Conservation (phyloP, 2,329 filamentous ascomycete species). For the Fusarium caatingaense region DNA sequence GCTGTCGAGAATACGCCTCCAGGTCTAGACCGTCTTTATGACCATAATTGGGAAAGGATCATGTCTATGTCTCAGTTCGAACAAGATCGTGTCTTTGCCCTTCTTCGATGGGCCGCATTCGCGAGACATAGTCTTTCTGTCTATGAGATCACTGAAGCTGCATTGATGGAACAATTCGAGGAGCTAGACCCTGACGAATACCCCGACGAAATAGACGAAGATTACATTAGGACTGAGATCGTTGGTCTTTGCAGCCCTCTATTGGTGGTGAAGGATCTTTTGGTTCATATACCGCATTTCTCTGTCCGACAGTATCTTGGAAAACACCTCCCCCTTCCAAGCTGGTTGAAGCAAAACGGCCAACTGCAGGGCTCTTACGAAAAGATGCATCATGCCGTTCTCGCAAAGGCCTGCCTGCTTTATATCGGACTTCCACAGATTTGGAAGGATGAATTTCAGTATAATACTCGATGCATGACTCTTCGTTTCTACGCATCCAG, state of each 20-base stretch:
- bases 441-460: accelerated
- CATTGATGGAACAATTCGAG: constrained; percentile 27
- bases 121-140: constrained; percentile 36
- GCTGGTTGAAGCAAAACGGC: neutral
- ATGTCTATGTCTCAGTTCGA: constrained; percentile 9
- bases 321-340: accelerated
- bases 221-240: constrained; percentile 48
- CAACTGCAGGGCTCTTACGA: accelerated
- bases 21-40: constrained; percentile 47
- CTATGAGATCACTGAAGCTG: constrained; percentile 41
- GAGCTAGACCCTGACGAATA: constrained; percentile 42
- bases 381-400: neutral
- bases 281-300: constrained; percentile 40
- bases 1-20: constrained; percentile 44
- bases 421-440: neutral
- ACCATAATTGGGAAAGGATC: constrained; percentile 48
- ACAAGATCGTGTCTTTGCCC: constrained; percentile 39
- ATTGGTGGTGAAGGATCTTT: constrained; percentile 41
- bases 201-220: constrained; percentile 44
- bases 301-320: constrained; percentile 33
- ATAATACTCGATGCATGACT: accelerated
- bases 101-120: constrained; percentile 50
- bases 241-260: constrained; percentile 46
- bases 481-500: accelerated
- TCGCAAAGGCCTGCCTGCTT: neutral